These are phyloP conservation scores for Leptographium flavum DNA, from an alignment of 2,329 filamentous ascomycete genomes.

Conservation along the genomic window DNA sequence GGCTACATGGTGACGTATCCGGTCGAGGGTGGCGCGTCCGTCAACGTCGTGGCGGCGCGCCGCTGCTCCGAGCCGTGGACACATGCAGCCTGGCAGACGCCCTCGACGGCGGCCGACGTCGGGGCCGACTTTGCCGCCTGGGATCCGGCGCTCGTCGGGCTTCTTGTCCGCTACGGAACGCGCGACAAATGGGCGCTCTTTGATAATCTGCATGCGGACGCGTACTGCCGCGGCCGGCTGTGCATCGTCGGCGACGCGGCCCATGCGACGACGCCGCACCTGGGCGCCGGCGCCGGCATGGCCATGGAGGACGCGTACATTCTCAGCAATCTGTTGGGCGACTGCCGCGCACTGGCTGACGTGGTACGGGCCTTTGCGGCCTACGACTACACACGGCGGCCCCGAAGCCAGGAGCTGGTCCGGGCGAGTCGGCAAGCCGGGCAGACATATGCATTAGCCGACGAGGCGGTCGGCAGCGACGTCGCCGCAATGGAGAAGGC, in stretches of 20 bases:
- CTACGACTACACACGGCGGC: not conserved
- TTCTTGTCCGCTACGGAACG: constrained; percentile 14
- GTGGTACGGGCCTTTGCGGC: not conserved
- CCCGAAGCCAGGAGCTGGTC: not conserved
- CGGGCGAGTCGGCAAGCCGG: not conserved
- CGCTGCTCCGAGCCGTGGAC: not conserved
- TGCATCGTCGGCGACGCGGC: constrained; percentile 32
- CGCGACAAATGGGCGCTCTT: not conserved
- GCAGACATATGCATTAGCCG: not conserved
- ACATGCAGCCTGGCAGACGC: constrained; percentile 12
- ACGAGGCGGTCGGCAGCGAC: not conserved
- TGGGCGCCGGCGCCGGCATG: constrained; percentile 21
- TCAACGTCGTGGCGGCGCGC: constrained; percentile 20
- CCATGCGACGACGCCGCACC: constrained; percentile 30
- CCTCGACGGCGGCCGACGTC: constrained; percentile 29
- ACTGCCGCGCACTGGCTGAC: not conserved
- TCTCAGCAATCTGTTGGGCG: not conserved
- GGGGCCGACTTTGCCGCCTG: constrained; percentile 30
- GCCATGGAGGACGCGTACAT: constrained; percentile 11
- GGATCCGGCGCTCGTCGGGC: constrained; percentile 7
- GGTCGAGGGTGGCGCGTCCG: constrained; percentile 29
- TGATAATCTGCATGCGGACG: not conserved
- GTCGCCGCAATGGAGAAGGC: not conserved
- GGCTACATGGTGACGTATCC: constrained; percentile 14
- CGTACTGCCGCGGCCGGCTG: constrained; percentile 14